Conservation (phyloP, 345 rosid genomes). For the Hibiscus mutabilis region DNA sequence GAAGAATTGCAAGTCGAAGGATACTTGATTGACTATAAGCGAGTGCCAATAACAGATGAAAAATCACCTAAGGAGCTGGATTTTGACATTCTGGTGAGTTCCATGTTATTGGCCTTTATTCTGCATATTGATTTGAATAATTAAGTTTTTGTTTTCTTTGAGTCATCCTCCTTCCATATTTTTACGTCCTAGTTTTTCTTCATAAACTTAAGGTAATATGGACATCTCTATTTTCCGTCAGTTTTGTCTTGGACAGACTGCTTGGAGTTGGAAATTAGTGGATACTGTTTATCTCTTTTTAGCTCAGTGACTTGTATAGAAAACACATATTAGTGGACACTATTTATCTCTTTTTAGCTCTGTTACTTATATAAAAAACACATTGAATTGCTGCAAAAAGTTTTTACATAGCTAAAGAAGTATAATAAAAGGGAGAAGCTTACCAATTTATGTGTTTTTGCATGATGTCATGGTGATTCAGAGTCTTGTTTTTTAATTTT, state of each 20-base stretch:
- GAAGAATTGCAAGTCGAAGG: conserved; percentile 87
- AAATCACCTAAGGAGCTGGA: conserved; percentile 90
- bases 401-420: background rate
- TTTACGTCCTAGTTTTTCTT: background rate
- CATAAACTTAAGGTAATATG: no score
- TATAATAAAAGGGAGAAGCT: background rate
- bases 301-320: background rate
- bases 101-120: conserved; percentile 14
- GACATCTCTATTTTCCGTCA: background rate
- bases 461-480: background rate
- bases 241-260: conserved; percentile 5
- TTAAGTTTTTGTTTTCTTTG: background rate
- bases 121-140: background rate
- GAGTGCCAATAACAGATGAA: conserved; percentile 97
- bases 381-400: background rate
- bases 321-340: background rate
- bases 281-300: conserved; percentile 3
- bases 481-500: background rate
- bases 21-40: conserved; percentile 82
- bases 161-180: background rate
- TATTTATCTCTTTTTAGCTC: background rate
- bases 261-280: background rate
- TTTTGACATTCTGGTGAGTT: conserved; percentile 81
- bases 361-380: background rate
- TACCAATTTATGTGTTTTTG: background rate